phyloP scores from a whole-genome alignment of 2,329 filamentous ascomycete genomes.

The Apiospora saccharicola region DNA sequence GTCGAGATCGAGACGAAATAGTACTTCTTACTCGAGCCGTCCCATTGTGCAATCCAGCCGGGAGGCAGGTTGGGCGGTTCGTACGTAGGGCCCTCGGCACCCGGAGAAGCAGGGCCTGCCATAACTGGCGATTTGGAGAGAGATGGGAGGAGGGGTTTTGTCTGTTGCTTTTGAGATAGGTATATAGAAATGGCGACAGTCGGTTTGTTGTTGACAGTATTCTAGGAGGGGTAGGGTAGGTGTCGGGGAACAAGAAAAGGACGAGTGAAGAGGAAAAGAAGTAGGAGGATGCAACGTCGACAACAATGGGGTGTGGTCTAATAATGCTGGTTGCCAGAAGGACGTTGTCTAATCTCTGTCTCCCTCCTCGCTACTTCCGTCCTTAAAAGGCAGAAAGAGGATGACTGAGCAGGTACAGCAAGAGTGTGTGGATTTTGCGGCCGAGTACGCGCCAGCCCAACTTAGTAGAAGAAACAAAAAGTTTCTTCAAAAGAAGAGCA shows the following conservation, averaged over 20 bases:
- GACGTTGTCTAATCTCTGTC: slow-evolving; percentile 13
- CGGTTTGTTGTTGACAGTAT: not conserved
- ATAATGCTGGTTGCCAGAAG: not conserved
- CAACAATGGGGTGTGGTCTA: slow-evolving; percentile 17
- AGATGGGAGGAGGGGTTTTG: slow-evolving; percentile 18
- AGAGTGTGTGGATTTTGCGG: not conserved
- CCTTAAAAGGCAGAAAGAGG: slow-evolving; percentile 3
- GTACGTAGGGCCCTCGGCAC: slow-evolving; percentile 65
- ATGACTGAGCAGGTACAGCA: slow-evolving; percentile 6
- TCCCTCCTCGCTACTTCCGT: not conserved
- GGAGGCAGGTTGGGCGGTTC: slow-evolving; percentile 66
- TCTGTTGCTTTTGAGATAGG: not conserved
- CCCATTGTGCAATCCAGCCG: slow-evolving; percentile 76
- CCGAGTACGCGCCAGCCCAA: slow-evolving; percentile 15
- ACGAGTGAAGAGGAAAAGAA: not conserved
- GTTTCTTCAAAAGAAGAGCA: slow-evolving; percentile 20
- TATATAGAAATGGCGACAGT: not conserved
- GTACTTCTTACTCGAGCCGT: slow-evolving; percentile 69
- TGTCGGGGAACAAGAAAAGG: not conserved
- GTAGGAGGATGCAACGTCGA: slow-evolving; percentile 4
- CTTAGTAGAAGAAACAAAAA: slow-evolving; percentile 17
- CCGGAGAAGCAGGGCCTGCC: slow-evolving; percentile 61
- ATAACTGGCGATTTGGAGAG: slow-evolving; percentile 11
- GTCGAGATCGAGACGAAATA: slow-evolving; percentile 78
- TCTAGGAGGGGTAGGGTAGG: not conserved